phyloP scores from a whole-genome alignment of 306 rosid genomes.

The Malus sieversii region DNA sequence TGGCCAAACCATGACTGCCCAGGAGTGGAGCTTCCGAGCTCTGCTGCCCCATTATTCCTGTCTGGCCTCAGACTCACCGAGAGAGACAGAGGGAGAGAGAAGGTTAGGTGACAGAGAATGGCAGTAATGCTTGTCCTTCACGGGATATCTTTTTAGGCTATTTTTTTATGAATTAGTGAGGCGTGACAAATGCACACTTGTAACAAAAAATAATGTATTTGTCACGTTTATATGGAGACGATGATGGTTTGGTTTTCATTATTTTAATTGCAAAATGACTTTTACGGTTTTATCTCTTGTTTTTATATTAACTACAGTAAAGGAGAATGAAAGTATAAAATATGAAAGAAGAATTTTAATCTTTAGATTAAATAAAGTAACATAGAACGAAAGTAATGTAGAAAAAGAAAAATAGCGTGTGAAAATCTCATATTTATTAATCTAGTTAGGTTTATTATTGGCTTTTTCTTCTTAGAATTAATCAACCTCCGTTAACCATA shows the following conservation, averaged over 20 bases:
- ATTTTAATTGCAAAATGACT: too few relatives aligned
- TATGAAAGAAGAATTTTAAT: too few relatives aligned
- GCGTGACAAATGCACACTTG: too few relatives aligned
- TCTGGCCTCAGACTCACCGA: background rate
- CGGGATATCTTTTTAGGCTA: background rate
- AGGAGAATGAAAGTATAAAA: too few relatives aligned
- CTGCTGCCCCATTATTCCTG: conserved; percentile 5
- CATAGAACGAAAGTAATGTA: too few relatives aligned
- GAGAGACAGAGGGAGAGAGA: background rate
- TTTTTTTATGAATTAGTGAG: background rate
- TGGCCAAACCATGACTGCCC: conserved; percentile 6
- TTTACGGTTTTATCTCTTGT: too few relatives aligned
- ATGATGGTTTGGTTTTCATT: background rate
- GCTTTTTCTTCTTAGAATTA: background rate
- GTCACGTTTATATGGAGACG: background rate
- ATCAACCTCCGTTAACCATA: too few relatives aligned
- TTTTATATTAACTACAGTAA: too few relatives aligned
- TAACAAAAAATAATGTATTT: background rate
- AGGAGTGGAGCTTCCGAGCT: conserved; percentile 35
- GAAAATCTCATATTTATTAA: background rate
- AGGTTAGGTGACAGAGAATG: background rate
- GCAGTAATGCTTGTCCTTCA: background rate
- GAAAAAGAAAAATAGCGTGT: background rate
- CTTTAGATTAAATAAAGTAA: too few relatives aligned
- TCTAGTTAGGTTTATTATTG: background rate